phyloP scores from a whole-genome alignment of 805 yeast species.

The Kodamaea jinghongensis region DNA sequence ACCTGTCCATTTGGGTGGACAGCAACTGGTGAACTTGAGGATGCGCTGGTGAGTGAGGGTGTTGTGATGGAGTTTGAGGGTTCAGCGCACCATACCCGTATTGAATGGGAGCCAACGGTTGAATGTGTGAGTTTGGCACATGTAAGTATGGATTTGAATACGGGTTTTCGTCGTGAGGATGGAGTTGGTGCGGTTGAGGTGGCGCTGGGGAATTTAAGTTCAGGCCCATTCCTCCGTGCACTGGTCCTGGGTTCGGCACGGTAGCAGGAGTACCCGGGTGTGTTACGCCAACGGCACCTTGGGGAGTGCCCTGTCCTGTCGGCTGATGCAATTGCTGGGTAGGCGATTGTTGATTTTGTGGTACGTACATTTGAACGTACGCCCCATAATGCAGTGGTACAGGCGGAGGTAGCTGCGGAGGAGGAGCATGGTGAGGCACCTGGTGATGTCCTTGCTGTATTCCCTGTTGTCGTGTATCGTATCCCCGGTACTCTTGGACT shows the following conservation, averaged over 20 bases:
- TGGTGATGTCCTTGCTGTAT: no score
- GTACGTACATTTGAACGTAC: no score
- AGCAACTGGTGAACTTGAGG: slow-evolving; percentile 1
- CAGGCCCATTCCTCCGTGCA: not conserved
- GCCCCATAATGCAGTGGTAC: no score
- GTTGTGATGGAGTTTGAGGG: slow-evolving; percentile 3
- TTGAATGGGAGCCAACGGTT: not conserved
- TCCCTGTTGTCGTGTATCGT: no score
- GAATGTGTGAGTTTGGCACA: not conserved
- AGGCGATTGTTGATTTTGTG: no score
- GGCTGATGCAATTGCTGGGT: no score
- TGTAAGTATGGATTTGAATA: slow-evolving; percentile 3
- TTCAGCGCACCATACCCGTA: slow-evolving; percentile 1
- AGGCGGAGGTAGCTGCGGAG: no score
- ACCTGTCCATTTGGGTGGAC: slow-evolving; percentile 1
- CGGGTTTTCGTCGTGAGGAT: not conserved
- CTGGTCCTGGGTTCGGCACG: not conserved
- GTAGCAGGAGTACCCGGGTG: not conserved
- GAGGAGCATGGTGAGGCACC: no score
- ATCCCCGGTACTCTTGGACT: no score
- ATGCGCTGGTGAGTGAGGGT: slow-evolving; percentile 2
- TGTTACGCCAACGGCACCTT: no score
- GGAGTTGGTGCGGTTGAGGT: not conserved
- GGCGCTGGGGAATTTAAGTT: not conserved
- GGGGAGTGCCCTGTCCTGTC: no score